Base-by-base conservation (phyloP, 805 yeast genomes). In the Soucietia sequanensis region DNA sequence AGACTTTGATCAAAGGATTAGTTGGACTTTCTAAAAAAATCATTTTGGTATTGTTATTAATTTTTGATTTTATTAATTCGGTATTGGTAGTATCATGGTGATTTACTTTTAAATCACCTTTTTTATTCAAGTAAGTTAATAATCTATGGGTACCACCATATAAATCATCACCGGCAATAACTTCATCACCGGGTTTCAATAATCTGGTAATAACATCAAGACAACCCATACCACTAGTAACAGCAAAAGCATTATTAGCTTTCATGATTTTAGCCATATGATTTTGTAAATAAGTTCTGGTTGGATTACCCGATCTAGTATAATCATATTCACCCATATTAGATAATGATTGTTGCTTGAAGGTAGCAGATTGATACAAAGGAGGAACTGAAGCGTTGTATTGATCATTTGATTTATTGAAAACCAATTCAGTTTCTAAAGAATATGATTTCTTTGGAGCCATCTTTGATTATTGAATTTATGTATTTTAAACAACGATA, bases 101-200 rank as follows among this genome's bases (percentile, higher is more conserved):
- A 38, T 69, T 68, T 16, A 87, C 84, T 18, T 71, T 72, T 38
- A 88, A 68, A 43, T 78, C 81, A 14, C 80, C 81, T 52, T 78
- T 79, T 28, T 71, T 72, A 50, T 76, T 68, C 50, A 87, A 62
- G 52, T 80, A 86, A 9, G 87, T 84, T 47, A 90, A 74, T 46
- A 90, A 71, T 50, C 98, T 74, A 60, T 90, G 85, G 22, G 95
- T 83, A 22, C 98, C 98, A 35, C 98, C 98, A 55, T 90, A 90
- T 43, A 90, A 73, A 56, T 90, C 98, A 56, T 86, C 93, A 34
- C 98, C 98, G 4, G 96, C 95, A 46, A 90, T 77, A 22, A 90
- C 90, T 58, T 86, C 88, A 55, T 85, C 95, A n/a, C 90, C 89
- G 1, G 95, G 91, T 35, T 60, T 65, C 42, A 89, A 69, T 33